A percentile compares a stretch with the other conserved stretches of the same genome.
Conservation (phyloP, 1,139 yeast species). For the Saccharomyces hybrid region DNA sequence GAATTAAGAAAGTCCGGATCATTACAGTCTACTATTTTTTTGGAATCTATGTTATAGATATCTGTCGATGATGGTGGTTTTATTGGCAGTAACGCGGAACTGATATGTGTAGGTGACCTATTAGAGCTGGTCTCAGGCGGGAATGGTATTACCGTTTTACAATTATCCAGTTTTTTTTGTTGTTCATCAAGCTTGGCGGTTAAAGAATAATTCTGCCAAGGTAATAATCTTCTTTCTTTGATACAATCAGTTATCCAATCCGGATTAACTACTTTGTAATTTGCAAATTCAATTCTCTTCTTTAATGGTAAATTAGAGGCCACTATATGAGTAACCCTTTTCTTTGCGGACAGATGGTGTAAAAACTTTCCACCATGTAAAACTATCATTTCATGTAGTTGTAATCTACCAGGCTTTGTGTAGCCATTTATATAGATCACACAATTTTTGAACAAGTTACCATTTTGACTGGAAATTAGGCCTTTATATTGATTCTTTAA, state of each 20-base stretch:
- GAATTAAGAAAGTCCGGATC: conserved; percentile 66
- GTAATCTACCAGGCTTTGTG: conserved; percentile 68
- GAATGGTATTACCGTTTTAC: neutral
- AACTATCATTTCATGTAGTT: conserved; percentile 62
- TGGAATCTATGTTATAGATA: neutral
- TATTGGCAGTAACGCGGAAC: neutral
- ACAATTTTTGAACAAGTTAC: conserved; percentile 54
- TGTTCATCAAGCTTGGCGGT: conserved; percentile 43
- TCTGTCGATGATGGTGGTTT: neutral
- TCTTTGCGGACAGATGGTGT: conserved; percentile 59
- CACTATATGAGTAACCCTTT: conserved; percentile 74
- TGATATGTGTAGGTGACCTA: conserved; percentile 3
- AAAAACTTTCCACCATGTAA: conserved; percentile 74
- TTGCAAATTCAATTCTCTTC: conserved; percentile 55
- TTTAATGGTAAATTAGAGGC: conserved; percentile 75
- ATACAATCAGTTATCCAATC: conserved; percentile 73
- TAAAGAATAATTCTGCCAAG: conserved; percentile 65
- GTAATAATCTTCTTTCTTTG: conserved; percentile 39
- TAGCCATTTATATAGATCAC: conserved; percentile 76
- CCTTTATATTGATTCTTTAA: conserved; percentile 44
- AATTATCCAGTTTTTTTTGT: conserved; percentile 31
- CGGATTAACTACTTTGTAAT: conserved; percentile 72
- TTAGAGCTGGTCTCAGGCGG: neutral
- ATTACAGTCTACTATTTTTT: conserved; percentile 44
- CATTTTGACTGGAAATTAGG: conserved; percentile 28